Base-by-base conservation (phyloP, 2,329 filamentous ascomycete species). In the Diplocarpon rosae region DNA sequence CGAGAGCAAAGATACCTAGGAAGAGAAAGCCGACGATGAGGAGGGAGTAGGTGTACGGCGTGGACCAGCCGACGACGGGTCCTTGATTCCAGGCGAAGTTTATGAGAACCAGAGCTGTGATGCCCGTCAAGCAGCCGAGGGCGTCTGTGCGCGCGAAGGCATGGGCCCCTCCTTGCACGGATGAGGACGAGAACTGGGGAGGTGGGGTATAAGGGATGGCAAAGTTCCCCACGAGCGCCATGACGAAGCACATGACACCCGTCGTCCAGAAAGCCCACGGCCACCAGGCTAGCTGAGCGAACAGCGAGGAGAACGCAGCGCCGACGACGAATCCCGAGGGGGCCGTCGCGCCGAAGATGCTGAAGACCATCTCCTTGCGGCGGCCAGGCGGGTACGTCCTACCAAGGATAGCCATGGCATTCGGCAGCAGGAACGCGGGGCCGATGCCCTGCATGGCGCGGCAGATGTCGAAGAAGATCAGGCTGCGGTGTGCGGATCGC, bases 1-100 rank as follows among this genome's bases (percentile, higher is more conserved):
- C 57, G 60, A 69, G 69, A 41, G 76, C 68, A 56, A 85, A 85
- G 1, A 67, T 54, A 0, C 59, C 62, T 1, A 79, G 60, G 2
- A 82, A 61, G 0, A 78, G 31, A 2, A 75, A 45, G 0, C 79
- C 78, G 2, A 80, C 48, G 31, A 82, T 70, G 0, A 85, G 64
- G 0, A 73, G 62, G 0, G 74, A 65, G 39, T 56, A 57, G 4
- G 48, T 46, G 37, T 59, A 59, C 2, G 56, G 54, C 10, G 50
- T 55, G 2, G 15, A 7, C 56, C 56, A 59, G 5, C 55, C 54
- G 11, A 53, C 44, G 7, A 49, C 44, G 1, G 56, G 54, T 13
- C 53, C 57, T 48, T 59, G 56, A 29, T 75, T 77, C 61, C 72
- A 71, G 0, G 72, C 70, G 41, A 77, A 71, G 45, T 76, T 73